Conservation (phyloP, 176 grass and related monocot species). For the Aegilops bicornis region DNA sequence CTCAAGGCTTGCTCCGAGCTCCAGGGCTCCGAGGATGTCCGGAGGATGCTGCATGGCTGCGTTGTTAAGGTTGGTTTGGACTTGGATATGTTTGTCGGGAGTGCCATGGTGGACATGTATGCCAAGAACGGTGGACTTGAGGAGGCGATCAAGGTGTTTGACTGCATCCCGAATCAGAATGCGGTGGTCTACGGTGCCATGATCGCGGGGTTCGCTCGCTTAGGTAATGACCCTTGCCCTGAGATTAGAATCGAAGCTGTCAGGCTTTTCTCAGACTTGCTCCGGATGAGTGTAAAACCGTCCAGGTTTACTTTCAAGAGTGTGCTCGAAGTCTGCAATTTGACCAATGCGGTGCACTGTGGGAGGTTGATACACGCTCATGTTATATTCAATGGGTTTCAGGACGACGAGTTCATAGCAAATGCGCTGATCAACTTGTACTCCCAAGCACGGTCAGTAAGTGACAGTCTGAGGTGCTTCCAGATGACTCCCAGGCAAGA, state of each 20-base stretch:
- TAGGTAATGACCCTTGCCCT: constrained; percentile 58
- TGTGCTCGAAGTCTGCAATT: constrained; percentile 68
- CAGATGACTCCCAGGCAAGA: constrained; percentile 47
- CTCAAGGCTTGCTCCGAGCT: constrained; percentile 63
- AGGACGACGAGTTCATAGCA: constrained; percentile 62
- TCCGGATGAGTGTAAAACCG: constrained; percentile 54
- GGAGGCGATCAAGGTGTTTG: constrained; percentile 81
- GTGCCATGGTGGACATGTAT: constrained; percentile 73
- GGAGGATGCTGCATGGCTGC: constrained; percentile 70
- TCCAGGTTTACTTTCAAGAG: constrained; percentile 74
- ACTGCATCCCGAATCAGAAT: constrained; percentile 56
- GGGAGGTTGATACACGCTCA: constrained; percentile 76
- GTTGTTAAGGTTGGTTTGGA: constrained; percentile 78
- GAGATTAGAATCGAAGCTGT: constrained; percentile 50
- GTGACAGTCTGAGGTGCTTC: constrained; percentile 66
- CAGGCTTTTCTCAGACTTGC: constrained; percentile 56
- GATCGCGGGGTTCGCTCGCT: constrained; percentile 74
- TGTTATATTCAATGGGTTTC: constrained; percentile 55
- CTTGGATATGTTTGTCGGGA: constrained; percentile 73
- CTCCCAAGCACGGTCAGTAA: constrained; percentile 40
- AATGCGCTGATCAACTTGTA: constrained; percentile 64
- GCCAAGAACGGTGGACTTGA: constrained; percentile 77
- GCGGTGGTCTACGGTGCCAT: constrained; percentile 71
- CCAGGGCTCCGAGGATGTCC: constrained; percentile 46
- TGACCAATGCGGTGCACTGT: constrained; percentile 42